A percentile compares a stretch with the other conserved stretches of the same genome.
Evolutionary conservation across 106 monocot genomes (phyloP).

Genomic region (Gastrodia elata): DNA sequence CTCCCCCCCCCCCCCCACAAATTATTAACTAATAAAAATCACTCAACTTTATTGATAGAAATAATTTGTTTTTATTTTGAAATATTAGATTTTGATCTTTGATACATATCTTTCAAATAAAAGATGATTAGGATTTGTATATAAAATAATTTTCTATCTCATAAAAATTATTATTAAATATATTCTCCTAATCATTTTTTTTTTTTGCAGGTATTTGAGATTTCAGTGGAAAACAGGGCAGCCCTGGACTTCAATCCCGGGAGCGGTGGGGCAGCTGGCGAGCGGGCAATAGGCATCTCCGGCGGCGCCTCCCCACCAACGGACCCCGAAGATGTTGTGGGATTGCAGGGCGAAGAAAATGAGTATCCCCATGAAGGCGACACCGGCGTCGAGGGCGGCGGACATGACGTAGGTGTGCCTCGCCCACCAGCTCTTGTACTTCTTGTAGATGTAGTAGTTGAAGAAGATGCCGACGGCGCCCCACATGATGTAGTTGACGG

Average conservation of each 20-base stretch:
- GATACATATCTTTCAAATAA: no score
- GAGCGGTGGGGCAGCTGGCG: conserved; percentile 46
- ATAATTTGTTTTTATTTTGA: no score
- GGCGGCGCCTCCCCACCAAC: conserved; percentile 49
- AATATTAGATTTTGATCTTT: no score
- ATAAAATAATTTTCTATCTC: no score
- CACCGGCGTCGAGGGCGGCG: conserved; percentile 66
- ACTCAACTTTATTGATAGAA: no score
- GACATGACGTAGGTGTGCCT: conserved; percentile 76
- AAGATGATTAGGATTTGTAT: no score
- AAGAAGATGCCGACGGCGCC: conserved; percentile 48
- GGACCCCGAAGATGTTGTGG: conserved; percentile 13
- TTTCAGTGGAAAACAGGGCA: conserved; percentile 21
- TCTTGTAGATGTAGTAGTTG: conserved; percentile 51
- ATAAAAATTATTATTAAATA: no score
- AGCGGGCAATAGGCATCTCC: conserved; percentile 45
- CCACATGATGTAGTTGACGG: conserved; percentile 71
- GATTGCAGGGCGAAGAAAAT: conserved; percentile 49
- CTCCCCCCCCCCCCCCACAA: no score
- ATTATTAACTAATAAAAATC: no score
- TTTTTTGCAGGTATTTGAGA: no score
- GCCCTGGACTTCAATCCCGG: conserved; percentile 26
- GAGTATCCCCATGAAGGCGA: conserved; percentile 82
- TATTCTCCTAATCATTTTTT: no score
- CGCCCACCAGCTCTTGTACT: conserved; percentile 68